These are phyloP conservation scores for Amauroascus verrucosus DNA, from an alignment of 2,329 filamentous ascomycete genomes.

Conservation along the genomic window DNA sequence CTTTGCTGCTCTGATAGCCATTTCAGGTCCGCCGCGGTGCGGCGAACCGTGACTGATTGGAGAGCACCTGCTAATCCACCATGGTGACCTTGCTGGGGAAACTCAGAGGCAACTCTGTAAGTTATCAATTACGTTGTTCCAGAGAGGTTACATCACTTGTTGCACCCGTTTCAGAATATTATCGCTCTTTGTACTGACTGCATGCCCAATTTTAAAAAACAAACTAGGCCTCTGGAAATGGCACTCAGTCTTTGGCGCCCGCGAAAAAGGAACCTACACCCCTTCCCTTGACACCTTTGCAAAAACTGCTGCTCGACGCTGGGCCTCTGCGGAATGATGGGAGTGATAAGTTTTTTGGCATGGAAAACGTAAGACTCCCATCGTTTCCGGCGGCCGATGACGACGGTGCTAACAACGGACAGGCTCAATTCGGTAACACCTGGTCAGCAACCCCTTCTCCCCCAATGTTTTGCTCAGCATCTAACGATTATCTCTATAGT, in stretches of 20 bases:
- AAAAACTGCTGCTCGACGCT: slow-evolving; percentile 70
- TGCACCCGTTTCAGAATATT: neutral
- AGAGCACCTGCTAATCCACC: neutral
- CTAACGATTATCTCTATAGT: slow-evolving; percentile 39
- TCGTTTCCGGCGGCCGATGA: neutral
- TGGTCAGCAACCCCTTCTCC: slow-evolving; percentile 52
- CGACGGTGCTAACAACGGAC: slow-evolving; percentile 18
- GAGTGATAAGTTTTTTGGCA: slow-evolving; percentile 94
- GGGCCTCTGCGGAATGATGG: slow-evolving; percentile 76
- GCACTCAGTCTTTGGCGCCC: slow-evolving; percentile 38
- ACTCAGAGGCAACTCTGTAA: slow-evolving; percentile 2
- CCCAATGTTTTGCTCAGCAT: slow-evolving; percentile 17
- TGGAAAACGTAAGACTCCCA: slow-evolving; percentile 73
- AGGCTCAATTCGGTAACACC: slow-evolving; percentile 79
- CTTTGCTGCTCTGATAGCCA: slow-evolving; percentile 1
- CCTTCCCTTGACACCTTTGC: slow-evolving; percentile 48
- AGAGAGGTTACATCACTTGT: neutral
- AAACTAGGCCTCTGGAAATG: slow-evolving; percentile 34
- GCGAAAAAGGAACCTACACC: slow-evolving; percentile 52
- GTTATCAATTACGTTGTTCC: neutral
- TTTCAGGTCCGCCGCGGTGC: slow-evolving; percentile 5
- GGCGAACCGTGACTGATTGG: slow-evolving; percentile 4
- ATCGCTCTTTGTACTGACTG: neutral
- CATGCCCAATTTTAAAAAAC: neutral
- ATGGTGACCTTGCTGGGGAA: slow-evolving; percentile 4